These are phyloP conservation scores for Epicoccum nigrum DNA, from an alignment of 2,329 filamentous ascomycete species.

Conservation along the genomic window DNA sequence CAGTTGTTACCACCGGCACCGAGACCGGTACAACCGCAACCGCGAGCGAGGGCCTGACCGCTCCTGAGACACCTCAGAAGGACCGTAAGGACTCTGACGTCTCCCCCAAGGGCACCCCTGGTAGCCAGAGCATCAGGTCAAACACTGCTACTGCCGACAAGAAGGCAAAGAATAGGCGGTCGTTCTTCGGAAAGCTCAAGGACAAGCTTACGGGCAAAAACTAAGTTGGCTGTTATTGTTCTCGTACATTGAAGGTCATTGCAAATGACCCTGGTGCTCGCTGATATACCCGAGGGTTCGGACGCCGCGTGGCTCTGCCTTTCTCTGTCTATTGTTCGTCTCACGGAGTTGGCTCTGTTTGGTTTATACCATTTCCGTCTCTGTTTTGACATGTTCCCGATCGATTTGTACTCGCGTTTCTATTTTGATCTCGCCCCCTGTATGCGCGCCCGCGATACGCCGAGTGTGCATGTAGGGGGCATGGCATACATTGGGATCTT, in stretches of 20 bases:
- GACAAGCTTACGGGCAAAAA: constrained; percentile 51
- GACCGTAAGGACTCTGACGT: constrained; percentile 33
- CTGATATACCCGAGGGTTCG: constrained; percentile 31
- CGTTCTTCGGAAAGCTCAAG: constrained; percentile 57
- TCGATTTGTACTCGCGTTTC: constrained; percentile 29
- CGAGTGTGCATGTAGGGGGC: constrained; percentile 9
- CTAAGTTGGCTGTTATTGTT: constrained; percentile 22
- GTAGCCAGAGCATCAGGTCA: constrained; percentile 42
- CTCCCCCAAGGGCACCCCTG: constrained; percentile 48
- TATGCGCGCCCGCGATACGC: constrained; percentile 1
- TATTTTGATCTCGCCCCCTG: constrained; percentile 5
- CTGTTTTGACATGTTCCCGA: constrained; percentile 26
- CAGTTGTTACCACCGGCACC: constrained; percentile 50
- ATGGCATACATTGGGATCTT: constrained; percentile 12
- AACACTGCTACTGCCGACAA: constrained; percentile 42
- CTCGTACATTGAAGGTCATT: constrained; percentile 21
- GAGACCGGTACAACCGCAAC: constrained; percentile 41
- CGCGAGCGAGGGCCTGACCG: constrained; percentile 29
- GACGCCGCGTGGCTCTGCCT: constrained; percentile 20
- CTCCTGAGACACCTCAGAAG: constrained; percentile 37
- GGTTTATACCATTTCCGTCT: constrained; percentile 46
- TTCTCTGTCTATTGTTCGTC: constrained; percentile 36
- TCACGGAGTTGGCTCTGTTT: constrained; percentile 41
- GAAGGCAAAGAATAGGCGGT: constrained; percentile 57
- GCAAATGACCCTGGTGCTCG: constrained; percentile 23